These are phyloP conservation scores for Lanzia echinophila DNA, from an alignment of 2,329 filamentous ascomycete species.

Conservation along the genomic window DNA sequence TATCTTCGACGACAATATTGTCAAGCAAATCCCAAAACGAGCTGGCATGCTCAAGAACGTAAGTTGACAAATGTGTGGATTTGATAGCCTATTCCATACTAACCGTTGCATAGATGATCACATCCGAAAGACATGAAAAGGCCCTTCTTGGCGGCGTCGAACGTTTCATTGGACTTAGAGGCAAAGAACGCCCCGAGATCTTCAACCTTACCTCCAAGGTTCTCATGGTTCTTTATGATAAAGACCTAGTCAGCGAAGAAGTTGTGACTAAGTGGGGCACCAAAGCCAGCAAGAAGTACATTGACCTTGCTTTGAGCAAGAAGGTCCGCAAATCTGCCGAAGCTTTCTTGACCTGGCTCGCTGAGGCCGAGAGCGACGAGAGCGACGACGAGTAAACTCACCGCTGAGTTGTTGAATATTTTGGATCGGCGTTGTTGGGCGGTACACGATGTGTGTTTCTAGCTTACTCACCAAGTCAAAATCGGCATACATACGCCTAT, in stretches of 20 bases:
- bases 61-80: conserved; percentile 28
- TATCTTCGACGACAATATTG: conserved; percentile 85
- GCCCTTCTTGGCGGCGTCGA: conserved; percentile 92
- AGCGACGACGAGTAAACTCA: conserved; percentile 50
- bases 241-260: conserved; percentile 84
- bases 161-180: conserved; percentile 68
- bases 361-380: conserved; percentile 72
- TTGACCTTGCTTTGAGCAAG: conserved; percentile 80
- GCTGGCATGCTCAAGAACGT: conserved; percentile 84
- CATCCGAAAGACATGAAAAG: conserved; percentile 90
- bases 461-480: no score
- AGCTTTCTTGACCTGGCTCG: conserved; percentile 90
- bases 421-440: no score
- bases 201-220: conserved; percentile 75
- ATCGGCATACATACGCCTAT: no score
- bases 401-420: neutral
- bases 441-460: no score
- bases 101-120: conserved; percentile 54
- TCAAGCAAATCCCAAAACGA: conserved; percentile 78
- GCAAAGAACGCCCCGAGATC: conserved; percentile 74
- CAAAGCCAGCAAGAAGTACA: conserved; percentile 98
- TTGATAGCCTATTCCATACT: neutral
- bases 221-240: conserved; percentile 82
- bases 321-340: conserved; percentile 94
- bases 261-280: conserved; percentile 83